These are phyloP conservation scores for Phytopythium mirpurense DNA, from an alignment of 352 stramenopile species.

Conservation along the genomic window DNA sequence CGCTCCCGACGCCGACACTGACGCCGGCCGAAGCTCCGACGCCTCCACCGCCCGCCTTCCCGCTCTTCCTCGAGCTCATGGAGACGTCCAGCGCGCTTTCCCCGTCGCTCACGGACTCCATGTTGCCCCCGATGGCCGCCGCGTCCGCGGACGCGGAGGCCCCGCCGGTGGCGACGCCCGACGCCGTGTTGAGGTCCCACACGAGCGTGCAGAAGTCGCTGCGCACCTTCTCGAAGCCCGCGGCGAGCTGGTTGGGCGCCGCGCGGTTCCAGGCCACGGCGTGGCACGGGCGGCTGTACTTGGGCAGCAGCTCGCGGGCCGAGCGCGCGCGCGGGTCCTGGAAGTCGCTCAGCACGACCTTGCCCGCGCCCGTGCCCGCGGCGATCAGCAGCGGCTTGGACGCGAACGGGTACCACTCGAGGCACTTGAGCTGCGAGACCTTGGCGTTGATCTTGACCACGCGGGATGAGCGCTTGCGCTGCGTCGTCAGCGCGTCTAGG, in stretches of 20 bases:
- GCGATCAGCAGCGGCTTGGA: slow-evolving; percentile 70
- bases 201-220: slow-evolving; percentile 83
- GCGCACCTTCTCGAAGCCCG: slow-evolving; percentile 84
- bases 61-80: slow-evolving; percentile 17
- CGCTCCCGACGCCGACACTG: slow-evolving; percentile 17
- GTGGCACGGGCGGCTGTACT: slow-evolving; percentile 81
- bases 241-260: slow-evolving; percentile 68
- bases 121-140: slow-evolving; percentile 2
- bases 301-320: slow-evolving; percentile 70
- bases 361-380: slow-evolving; percentile 65
- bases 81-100: slow-evolving; percentile 16
- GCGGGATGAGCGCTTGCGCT: slow-evolving; percentile 80
- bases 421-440: slow-evolving; percentile 73
- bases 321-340: slow-evolving; percentile 52
- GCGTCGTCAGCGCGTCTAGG: slow-evolving; percentile 33
- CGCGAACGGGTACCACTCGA: slow-evolving; percentile 82
- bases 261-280: slow-evolving; percentile 79
- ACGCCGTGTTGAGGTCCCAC: slow-evolving; percentile 72
- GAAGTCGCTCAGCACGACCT: slow-evolving; percentile 83
- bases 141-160: background rate
- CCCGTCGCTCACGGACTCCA: slow-evolving; percentile 26
- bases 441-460: slow-evolving; percentile 78
- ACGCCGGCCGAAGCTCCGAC: slow-evolving; percentile 5
- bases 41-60: background rate
- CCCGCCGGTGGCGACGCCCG: background rate